phyloP scores from a whole-genome alignment of 208 protist species.

The Acanthamoeba culbertsoni region DNA sequence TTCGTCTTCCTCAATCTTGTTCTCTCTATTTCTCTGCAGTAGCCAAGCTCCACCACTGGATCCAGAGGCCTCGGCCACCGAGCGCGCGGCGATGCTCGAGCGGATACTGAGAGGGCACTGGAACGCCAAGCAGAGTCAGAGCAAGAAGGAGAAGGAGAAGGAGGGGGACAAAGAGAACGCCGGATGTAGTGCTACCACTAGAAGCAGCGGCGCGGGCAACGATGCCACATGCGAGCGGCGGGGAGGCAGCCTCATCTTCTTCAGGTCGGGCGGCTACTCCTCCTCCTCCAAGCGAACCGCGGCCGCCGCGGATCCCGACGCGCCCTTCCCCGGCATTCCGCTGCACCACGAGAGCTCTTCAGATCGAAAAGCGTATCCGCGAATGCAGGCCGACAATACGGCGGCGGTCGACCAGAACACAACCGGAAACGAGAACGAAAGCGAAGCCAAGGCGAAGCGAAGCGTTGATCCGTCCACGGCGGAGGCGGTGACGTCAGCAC shows the following conservation, averaged over 20 bases:
- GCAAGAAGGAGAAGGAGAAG: neutral
- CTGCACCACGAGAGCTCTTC: neutral
- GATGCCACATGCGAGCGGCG: neutral
- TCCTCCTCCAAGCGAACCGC: neutral
- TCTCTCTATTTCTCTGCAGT: too few species aligned
- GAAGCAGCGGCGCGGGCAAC: neutral
- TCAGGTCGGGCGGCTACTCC: neutral
- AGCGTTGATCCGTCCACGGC: neutral
- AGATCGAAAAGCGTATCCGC: neutral
- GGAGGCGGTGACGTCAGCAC: neutral
- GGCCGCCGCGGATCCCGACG: neutral
- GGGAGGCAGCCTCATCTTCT: neutral
- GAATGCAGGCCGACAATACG: neutral
- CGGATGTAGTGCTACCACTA: neutral
- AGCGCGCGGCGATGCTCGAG: neutral
- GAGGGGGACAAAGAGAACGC: neutral
- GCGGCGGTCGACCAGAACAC: neutral
- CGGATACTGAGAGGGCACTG: neutral
- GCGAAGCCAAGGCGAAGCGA: neutral
- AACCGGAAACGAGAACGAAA: neutral
- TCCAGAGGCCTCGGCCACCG: neutral
- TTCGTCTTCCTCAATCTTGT: too few species aligned
- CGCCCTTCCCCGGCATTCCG: conserved; percentile 7
- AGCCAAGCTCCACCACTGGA: neutral
- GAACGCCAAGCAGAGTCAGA: neutral